Evolutionary conservation across 2,329 filamentous ascomycete genomes (phyloP).

Genomic region (Claviceps monticola): DNA sequence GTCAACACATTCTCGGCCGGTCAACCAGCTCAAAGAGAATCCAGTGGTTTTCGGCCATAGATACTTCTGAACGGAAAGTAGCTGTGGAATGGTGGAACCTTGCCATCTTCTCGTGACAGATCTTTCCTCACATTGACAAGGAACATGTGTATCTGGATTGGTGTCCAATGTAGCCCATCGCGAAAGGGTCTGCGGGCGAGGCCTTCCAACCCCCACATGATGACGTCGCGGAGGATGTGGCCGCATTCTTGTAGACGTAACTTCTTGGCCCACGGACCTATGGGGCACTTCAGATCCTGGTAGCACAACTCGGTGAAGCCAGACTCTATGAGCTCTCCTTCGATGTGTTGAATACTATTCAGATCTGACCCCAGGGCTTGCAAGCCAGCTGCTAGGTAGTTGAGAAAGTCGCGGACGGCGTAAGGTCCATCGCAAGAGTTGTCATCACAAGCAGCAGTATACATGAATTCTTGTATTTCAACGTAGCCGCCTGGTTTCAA

Average conservation of each 20-base stretch:
- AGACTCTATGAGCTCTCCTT: conserved; percentile 21
- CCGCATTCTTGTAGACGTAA: conserved; percentile 30
- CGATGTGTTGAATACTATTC: conserved; percentile 23
- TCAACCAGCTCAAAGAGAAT: neutral
- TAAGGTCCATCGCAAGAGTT: conserved; percentile 27
- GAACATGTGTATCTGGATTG: conserved; percentile 29
- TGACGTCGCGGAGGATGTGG: conserved; percentile 28
- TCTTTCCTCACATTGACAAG: conserved; percentile 26
- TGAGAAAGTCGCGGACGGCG: conserved; percentile 32
- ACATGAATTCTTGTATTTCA: conserved; percentile 34
- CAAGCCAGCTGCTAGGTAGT: conserved; percentile 27
- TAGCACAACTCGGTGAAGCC: conserved; percentile 29
- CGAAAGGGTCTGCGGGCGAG: conserved; percentile 24
- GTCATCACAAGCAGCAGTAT: conserved; percentile 30
- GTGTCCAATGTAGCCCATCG: conserved; percentile 26
- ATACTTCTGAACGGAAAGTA: conserved; percentile 28
- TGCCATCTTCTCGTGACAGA: conserved; percentile 20
- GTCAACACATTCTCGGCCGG: neutral
- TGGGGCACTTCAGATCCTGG: conserved; percentile 31
- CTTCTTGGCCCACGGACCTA: conserved; percentile 34
- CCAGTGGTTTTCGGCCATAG: conserved; percentile 24
- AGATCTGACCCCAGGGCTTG: conserved; percentile 27
- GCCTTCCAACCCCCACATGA: conserved; percentile 26
- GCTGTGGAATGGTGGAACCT: conserved; percentile 21
- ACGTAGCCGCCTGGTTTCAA: conserved; percentile 38